Base-by-base conservation (phyloP, 495 filamentous ascomycete species). In the Staphylotrichum tortipilum region DNA sequence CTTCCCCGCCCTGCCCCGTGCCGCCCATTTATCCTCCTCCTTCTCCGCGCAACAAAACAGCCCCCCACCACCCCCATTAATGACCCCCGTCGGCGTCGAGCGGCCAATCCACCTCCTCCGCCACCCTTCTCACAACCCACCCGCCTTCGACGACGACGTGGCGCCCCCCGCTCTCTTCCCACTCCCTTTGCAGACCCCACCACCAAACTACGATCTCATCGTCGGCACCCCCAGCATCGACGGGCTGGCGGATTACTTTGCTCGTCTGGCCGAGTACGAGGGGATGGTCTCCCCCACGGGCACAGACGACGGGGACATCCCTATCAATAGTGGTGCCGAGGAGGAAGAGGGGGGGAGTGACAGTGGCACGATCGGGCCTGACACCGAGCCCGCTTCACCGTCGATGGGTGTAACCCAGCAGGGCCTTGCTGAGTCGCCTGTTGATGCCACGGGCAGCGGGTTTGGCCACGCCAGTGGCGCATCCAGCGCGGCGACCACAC, bases 61-160 rank as follows among this genome's bases (percentile, higher is more conserved):
- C 3, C 47, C n/a, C n/a, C n/a, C n/a, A n/a, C n/a, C n/a, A n/a
- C n/a, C n/a, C n/a, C n/a, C n/a, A n/a, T n/a, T n/a, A n/a, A n/a
- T n/a, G n/a, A 45, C 43, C 4, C 34, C 56, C 3, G 52, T 59
- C 18, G 67, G 66, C 35, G 54, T 24, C 9, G 57, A 47, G 7
- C 70, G 91, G 18, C 92, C 91, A 0, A 95, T 96, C 54, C 92
- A 98, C 66, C 75, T 97, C 5, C 63, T 97, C 17, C 82, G 92
- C n/a, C 73, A 76, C 4, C 94, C 94, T 0, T 92, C 87, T 0
- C 94, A 85, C 63, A 89, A 91, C 42, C 92, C 92, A 1, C 92
- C 92, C 1, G 77, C 90, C 0, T 98, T 97, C 56, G 86, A 95
- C 49, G 86, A 85, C 15, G 84, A 94, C 8, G 77, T 82, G 14